phyloP scores from a whole-genome alignment of 768 basidiomycete species.

The Amylocystis lapponica region DNA sequence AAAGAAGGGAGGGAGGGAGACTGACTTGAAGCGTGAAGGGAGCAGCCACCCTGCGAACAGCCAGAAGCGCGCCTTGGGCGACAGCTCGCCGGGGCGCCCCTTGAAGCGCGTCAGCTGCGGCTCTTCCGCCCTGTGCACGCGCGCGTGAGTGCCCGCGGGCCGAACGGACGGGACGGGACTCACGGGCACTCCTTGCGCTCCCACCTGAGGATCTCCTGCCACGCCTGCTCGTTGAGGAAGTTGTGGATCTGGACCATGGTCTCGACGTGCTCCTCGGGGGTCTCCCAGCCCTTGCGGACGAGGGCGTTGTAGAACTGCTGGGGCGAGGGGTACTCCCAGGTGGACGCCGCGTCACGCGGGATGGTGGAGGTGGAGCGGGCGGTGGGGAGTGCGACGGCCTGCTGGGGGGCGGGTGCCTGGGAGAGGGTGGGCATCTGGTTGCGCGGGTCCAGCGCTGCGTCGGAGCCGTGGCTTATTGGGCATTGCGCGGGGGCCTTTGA shows the following conservation, averaged over 20 bases:
- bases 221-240: slow-evolving; percentile 94
- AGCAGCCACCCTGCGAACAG: slow-evolving; percentile 85
- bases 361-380: slow-evolving; percentile 80
- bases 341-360: slow-evolving; percentile 52
- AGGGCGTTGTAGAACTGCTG: slow-evolving; percentile 99
- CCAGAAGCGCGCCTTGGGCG: slow-evolving; percentile 89
- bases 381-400: slow-evolving; percentile 59
- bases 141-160: not conserved
- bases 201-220: slow-evolving; percentile 93
- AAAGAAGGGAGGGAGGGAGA: slow-evolving; percentile 6
- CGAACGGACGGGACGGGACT: slow-evolving; percentile 21
- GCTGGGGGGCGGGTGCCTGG: slow-evolving; percentile 56
- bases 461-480: slow-evolving; percentile 50
- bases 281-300: slow-evolving; percentile 94
- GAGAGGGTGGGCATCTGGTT: slow-evolving; percentile 90
- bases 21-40: slow-evolving; percentile 86
- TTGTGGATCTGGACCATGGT: slow-evolving; percentile 99
- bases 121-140: slow-evolving; percentile 49
- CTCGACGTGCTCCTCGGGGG: slow-evolving; percentile 92
- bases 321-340: slow-evolving; percentile 95
- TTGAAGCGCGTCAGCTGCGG: slow-evolving; percentile 78
- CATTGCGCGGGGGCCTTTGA: slow-evolving; percentile 39
- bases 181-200: slow-evolving; percentile 66
- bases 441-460: slow-evolving; percentile 51
- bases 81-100: slow-evolving; percentile 88